Conservation (phyloP, 2,329 filamentous ascomycete species). For the Xylariaceae sp. region DNA sequence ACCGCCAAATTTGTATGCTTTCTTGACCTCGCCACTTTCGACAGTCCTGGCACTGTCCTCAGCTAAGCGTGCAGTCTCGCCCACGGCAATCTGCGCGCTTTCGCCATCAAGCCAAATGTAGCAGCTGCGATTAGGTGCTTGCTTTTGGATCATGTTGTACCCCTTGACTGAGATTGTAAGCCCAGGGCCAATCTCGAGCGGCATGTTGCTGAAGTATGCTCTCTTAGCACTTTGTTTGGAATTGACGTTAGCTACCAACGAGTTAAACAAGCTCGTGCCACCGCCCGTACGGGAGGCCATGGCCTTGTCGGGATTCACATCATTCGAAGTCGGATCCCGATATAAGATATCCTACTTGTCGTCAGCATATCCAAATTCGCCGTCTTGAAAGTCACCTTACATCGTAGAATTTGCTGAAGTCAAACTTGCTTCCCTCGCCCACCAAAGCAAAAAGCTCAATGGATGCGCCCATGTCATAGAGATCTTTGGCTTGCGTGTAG, state of each 20-base stretch:
- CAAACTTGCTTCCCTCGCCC: slow-evolving; percentile 66
- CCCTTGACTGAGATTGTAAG: slow-evolving; percentile 89
- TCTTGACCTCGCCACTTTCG: slow-evolving; percentile 78
- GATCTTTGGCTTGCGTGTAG: slow-evolving; percentile 83
- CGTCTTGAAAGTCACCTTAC: slow-evolving; percentile 44
- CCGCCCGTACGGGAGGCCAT: slow-evolving; percentile 67
- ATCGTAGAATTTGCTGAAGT: slow-evolving; percentile 86
- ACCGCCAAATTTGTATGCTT: slow-evolving; percentile 94
- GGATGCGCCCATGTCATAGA: slow-evolving; percentile 87
- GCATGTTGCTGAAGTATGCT: slow-evolving; percentile 81
- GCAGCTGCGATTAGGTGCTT: slow-evolving; percentile 75
- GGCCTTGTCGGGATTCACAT: slow-evolving; percentile 56
- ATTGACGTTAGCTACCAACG: slow-evolving; percentile 82
- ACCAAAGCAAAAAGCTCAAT: slow-evolving; percentile 94
- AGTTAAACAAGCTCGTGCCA: slow-evolving; percentile 75
- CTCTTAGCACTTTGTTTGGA: slow-evolving; percentile 85
- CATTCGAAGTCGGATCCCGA: slow-evolving; percentile 69
- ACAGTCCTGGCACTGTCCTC: slow-evolving; percentile 75
- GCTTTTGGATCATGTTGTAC: slow-evolving; percentile 83
- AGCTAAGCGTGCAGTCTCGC: slow-evolving; percentile 71
- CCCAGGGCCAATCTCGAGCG: slow-evolving; percentile 81
- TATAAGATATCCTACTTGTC: slow-evolving; percentile 79
- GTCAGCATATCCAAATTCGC: slow-evolving; percentile 22
- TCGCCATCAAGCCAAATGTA: slow-evolving; percentile 91
- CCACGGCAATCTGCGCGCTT: slow-evolving; percentile 72